These are phyloP conservation scores for Trichoderma atroviride DNA, from an alignment of 2,329 filamentous ascomycete genomes.

Conservation along the genomic window DNA sequence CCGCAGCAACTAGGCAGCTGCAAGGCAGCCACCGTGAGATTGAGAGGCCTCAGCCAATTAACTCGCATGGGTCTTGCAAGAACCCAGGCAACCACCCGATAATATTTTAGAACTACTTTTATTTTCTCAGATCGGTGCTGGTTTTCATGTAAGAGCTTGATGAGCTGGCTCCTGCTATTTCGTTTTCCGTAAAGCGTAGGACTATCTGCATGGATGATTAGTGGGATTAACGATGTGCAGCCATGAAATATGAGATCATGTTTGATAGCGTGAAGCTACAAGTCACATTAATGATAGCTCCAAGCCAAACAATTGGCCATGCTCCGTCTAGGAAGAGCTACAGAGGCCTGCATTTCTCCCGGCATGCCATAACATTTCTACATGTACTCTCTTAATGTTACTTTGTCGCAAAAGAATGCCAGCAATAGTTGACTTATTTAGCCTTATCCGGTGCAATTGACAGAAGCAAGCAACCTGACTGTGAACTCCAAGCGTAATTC, in stretches of 20 bases:
- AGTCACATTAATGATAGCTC: not conserved
- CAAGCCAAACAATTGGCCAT: not conserved
- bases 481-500: not conserved
- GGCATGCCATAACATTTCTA: not conserved
- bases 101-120: constrained; percentile 21
- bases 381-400: not conserved
- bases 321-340: not conserved
- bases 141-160: not conserved
- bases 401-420: not conserved
- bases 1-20: constrained; percentile 16
- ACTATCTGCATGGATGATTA: not conserved
- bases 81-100: constrained; percentile 19
- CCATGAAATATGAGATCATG: not conserved
- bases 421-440: not conserved
- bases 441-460: not conserved
- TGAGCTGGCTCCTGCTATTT: not conserved
- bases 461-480: not conserved
- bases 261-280: not conserved
- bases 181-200: not conserved
- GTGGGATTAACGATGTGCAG: not conserved
- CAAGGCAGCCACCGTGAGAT: constrained; percentile 21
- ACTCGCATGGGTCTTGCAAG: constrained; percentile 4
- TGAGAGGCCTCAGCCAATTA: constrained; percentile 7
- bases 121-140: not conserved
- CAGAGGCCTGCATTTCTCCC: not conserved